A percentile compares a stretch with the other conserved stretches of the same genome.
Evolutionary conservation across 2,329 filamentous ascomycete genomes (phyloP).

Genomic region (Fusarium abutilonis): DNA sequence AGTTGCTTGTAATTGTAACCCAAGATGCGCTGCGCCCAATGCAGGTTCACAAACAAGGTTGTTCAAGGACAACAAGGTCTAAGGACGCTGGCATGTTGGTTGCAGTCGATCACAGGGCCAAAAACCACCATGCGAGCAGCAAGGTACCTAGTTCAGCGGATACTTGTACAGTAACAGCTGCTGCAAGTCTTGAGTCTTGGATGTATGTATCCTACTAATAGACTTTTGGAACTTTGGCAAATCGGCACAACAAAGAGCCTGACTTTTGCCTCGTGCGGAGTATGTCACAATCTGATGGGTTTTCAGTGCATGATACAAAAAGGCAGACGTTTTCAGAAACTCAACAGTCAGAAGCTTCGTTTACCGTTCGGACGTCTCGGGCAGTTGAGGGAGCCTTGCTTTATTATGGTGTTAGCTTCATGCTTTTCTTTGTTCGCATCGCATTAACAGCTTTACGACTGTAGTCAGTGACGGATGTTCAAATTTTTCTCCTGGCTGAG

Average conservation of each 20-base stretch:
- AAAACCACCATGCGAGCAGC: too few relatives aligned
- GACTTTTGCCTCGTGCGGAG: slow-evolving; percentile 20
- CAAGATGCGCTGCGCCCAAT: not conserved
- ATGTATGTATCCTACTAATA: not conserved
- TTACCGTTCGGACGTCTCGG: slow-evolving; percentile 12
- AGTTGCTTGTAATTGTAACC: slow-evolving; percentile 9
- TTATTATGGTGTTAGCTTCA: not conserved
- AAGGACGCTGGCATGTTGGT: not conserved
- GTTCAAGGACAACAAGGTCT: slow-evolving; percentile 12
- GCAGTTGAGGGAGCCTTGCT: slow-evolving; percentile 10
- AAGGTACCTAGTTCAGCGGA: not conserved
- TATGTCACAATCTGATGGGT: slow-evolving; percentile 12
- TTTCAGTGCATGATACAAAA: not conserved
- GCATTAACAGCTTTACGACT: not conserved
- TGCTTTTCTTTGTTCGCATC: slow-evolving; percentile 1
- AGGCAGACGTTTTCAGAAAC: slow-evolving; percentile 17
- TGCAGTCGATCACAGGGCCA: slow-evolving; percentile 10
- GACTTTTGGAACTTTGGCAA: slow-evolving; percentile 4
- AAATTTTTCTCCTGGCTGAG: not conserved
- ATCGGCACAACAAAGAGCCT: slow-evolving; percentile 27
- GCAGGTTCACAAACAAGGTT: slow-evolving; percentile 4
- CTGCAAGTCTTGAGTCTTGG: not conserved
- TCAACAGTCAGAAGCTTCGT: slow-evolving; percentile 2
- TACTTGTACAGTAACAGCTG: not conserved
- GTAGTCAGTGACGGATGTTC: slow-evolving; percentile 5